phyloP scores from a whole-genome alignment of 1,139 yeast species.

The Pneumocystis oryctolagi region DNA sequence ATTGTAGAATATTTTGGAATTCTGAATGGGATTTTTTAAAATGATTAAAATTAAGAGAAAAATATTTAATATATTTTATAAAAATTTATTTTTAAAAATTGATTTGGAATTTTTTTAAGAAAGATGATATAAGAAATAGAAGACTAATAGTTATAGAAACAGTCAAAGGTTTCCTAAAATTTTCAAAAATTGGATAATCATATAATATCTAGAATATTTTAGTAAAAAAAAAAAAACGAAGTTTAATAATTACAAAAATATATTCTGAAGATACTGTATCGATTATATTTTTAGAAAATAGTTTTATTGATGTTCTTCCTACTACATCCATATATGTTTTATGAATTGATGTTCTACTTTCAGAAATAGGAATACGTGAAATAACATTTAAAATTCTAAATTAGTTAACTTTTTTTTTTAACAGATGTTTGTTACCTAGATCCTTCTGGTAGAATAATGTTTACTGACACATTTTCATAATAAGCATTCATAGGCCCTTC shows the following conservation, averaged over 20 bases:
- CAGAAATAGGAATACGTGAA: conserved; percentile 34
- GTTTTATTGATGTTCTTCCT: conserved; percentile 69
- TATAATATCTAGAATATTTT: background rate
- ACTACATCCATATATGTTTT: conserved; percentile 51
- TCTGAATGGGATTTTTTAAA: background rate
- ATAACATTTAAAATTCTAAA: conserved; percentile 18
- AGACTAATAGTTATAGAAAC: background rate
- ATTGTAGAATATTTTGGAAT: background rate
- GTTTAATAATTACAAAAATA: conserved; percentile 24
- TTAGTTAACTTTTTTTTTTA: background rate
- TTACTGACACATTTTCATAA: conserved; percentile 48
- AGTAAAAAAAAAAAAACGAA: background rate
- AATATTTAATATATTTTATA: background rate
- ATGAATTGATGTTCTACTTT: conserved; percentile 26
- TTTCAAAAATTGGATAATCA: background rate
- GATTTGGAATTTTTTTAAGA: background rate
- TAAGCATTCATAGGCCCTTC: conserved; percentile 56
- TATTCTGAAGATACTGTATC: conserved; percentile 52
- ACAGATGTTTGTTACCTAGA: conserved; percentile 38
- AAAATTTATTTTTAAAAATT: background rate
- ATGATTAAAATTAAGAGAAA: background rate
- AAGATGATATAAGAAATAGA: background rate
- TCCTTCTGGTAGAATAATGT: conserved; percentile 76
- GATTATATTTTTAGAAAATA: conserved; percentile 47
- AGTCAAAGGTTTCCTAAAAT: background rate